Evolutionary conservation across 306 rosid genomes (phyloP).

Genomic region (Rosa multiflora): DNA sequence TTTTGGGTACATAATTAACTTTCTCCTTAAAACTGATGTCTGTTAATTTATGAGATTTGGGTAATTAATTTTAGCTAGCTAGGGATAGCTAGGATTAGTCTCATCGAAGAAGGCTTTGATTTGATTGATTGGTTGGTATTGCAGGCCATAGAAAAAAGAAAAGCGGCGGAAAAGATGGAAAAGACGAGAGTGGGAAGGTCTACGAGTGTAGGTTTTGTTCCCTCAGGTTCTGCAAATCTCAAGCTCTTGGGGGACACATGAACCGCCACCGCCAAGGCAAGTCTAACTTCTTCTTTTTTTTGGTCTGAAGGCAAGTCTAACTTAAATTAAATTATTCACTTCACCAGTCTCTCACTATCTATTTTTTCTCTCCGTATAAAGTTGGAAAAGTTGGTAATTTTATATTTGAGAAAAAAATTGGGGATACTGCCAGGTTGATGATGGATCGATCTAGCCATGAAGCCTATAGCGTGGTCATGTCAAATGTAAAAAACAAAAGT

Average conservation of each 20-base stretch:
- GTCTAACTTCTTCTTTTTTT: not conserved
- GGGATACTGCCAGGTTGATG: not conserved
- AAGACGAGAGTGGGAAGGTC: conserved; percentile 83
- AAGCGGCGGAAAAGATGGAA: conserved; percentile 80
- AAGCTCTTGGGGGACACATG: conserved; percentile 99
- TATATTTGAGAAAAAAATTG: not conserved
- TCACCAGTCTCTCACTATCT: not conserved
- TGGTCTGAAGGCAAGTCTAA: conserved; percentile 51
- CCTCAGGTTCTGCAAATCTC: conserved; percentile 98
- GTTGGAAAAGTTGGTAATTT: not conserved
- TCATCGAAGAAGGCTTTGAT: conserved; percentile 31
- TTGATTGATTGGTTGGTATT: conserved; percentile 26
- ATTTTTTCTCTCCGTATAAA: not conserved
- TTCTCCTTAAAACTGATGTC: not conserved
- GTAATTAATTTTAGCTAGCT: not conserved
- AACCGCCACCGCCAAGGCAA: conserved; percentile 99
- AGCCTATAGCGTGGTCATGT: conserved; percentile 42
- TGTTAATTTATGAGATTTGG: not conserved
- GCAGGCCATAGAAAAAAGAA: conserved; percentile 84
- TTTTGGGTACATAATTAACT: not conserved
- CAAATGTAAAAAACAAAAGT: conserved; percentile 27
- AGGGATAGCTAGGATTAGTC: conserved; percentile 24
- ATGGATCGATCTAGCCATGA: conserved; percentile 33
- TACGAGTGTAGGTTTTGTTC: conserved; percentile 99
- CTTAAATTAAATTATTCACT: not conserved